Conservation (phyloP, 108 stramenopile species). For the Pseudonitzschia multiseries region DNA sequence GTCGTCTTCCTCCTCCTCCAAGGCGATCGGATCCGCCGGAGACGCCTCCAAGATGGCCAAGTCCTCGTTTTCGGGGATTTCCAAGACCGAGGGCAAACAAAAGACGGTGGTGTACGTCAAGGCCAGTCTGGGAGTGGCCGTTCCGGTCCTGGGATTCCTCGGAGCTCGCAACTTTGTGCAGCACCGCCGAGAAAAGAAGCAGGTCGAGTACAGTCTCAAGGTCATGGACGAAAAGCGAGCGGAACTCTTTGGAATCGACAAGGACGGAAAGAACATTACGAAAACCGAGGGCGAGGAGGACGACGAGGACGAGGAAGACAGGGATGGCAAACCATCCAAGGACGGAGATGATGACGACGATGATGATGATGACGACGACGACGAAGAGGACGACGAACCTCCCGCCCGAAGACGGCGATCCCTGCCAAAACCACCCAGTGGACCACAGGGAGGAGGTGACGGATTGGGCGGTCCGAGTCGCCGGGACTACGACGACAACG, state of each 20-base stretch:
- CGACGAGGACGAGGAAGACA: slow-evolving; percentile 11
- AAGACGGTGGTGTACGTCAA: slow-evolving; percentile 19
- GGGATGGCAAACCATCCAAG: slow-evolving; percentile 24
- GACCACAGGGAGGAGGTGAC: slow-evolving; percentile 14
- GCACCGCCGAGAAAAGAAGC: slow-evolving; percentile 36
- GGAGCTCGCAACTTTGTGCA: slow-evolving; percentile 36
- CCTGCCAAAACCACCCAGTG: slow-evolving; percentile 1
- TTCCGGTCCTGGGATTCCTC: slow-evolving; percentile 35
- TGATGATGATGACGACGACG: slow-evolving; percentile 38
- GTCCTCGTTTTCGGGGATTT: slow-evolving; percentile 10
- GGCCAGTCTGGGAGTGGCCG: slow-evolving; percentile 19
- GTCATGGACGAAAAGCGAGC: slow-evolving; percentile 39
- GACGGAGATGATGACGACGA: slow-evolving; percentile 37
- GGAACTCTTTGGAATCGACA: slow-evolving; percentile 40
- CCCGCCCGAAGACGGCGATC: slow-evolving; percentile 12
- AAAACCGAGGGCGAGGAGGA: neutral
- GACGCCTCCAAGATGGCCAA: slow-evolving; percentile 1
- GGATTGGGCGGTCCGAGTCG: slow-evolving; percentile 13
- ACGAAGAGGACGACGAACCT: slow-evolving; percentile 38
- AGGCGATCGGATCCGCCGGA: neutral
- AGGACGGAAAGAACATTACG: slow-evolving; percentile 25
- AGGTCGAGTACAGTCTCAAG: slow-evolving; percentile 45
- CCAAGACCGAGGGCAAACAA: neutral
- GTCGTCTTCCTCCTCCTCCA: neutral
- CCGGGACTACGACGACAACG: slow-evolving; percentile 13